Evolutionary conservation across 352 stramenopile genomes (phyloP), one percentile per base, ranked within the genome.

Genomic region (Pythium apleroticum): DNA sequence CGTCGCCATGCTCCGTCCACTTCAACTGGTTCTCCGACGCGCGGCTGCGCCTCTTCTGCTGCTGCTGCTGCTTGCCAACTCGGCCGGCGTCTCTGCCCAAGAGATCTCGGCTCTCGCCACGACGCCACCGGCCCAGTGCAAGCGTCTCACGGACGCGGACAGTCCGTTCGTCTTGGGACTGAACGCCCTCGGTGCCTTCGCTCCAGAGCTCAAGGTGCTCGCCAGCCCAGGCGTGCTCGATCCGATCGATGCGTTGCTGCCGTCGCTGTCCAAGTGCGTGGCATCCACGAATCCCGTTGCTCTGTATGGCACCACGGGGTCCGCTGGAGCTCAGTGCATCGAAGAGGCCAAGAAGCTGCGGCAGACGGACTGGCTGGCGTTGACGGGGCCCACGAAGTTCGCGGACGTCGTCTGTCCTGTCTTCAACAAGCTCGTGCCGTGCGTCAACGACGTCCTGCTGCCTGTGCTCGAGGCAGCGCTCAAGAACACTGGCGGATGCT

Each of bases 381-480:
- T 46, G 37, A 11, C 37, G 37, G 17, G 37, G 2, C 45, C 45
- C 20, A 52, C 45, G 4, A 8, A 33, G 25, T 66, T 61, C 60
- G 27, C 39, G 10, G 52, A 66, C 20, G 27, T 35, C 0, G 22
- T 66, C 25, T 66, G 60, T 28, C 60, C 60, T 3, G 30, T n/a
- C 0, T 20, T 60, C 33, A 20, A 11, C 4, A 61, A 3, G 8
- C 28, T 66, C 30, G 52, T 45, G 3, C 60, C 60, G 20, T 66
- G 60, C 24, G 31, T 66, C 20, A 60, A 41, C 9, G 52, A 66
- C 30, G 60, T 66, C 35, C 52, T 66, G 11, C n/a, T 66, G 14
- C 59, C 59, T 5, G 35, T 41, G 9, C 3, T 66, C 10, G 59
- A 66, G 27, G n/a, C 3, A n/a, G 43, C 31, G 17, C 52, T 66